Conservation (phyloP, 805 yeast species). For the Lachancea thermotolerans region DNA sequence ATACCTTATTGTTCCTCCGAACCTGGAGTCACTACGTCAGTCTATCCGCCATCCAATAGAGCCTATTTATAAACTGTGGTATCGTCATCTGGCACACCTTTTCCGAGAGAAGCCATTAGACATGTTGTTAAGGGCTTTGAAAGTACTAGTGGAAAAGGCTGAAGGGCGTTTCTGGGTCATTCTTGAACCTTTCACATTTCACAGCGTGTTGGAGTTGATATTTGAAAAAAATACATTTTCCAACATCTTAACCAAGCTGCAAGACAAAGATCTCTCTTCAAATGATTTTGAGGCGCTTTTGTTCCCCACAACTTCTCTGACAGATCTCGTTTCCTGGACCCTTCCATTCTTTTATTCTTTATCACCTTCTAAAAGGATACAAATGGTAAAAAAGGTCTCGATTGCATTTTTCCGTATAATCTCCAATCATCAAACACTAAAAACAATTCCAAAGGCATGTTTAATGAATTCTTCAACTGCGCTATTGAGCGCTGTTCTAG, state of each 20-base stretch:
- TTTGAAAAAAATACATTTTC: constrained; percentile 47
- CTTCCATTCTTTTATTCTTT: constrained; percentile 39
- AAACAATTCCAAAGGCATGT: constrained; percentile 28
- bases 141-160: constrained; percentile 38
- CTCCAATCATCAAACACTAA: constrained; percentile 23
- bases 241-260: constrained; percentile 30
- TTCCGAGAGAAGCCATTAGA: constrained; percentile 40
- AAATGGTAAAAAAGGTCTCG: constrained; percentile 46
- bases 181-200: constrained; percentile 47
- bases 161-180: constrained; percentile 47
- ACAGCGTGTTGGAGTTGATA: constrained; percentile 52
- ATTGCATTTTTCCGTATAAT: constrained; percentile 39
- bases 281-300: constrained; percentile 27
- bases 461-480: constrained; percentile 34
- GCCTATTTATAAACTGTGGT: constrained; percentile 30
- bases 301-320: constrained; percentile 28
- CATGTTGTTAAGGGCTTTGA: constrained; percentile 46
- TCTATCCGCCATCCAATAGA: constrained; percentile 26
- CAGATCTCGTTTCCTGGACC: constrained; percentile 54
- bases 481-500: constrained; percentile 26
- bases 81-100: constrained; percentile 22
- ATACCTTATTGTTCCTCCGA: constrained; percentile 26
- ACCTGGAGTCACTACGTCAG: constrained; percentile 26
- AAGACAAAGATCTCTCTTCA: constrained; percentile 22
- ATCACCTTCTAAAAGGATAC: constrained; percentile 43